Conservation (phyloP, 2,329 filamentous ascomycete genomes). For the Colletotrichum sp. region DNA sequence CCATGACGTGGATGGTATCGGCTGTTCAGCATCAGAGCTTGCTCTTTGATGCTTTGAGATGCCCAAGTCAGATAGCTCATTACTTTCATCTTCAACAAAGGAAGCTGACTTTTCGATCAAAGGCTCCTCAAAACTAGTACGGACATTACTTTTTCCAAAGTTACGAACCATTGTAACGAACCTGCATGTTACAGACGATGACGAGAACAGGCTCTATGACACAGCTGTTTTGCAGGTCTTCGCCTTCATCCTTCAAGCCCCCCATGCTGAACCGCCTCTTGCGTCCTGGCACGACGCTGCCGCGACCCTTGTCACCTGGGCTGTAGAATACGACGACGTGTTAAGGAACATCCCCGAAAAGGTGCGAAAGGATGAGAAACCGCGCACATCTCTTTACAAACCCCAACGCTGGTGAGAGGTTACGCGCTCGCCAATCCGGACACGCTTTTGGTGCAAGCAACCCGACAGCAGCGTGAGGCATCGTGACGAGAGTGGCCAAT, state of each 20-base stretch:
- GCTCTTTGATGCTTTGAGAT: fast-evolving
- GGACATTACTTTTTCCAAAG: too few relatives aligned
- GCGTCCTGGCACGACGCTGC: conserved; percentile 35
- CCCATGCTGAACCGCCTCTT: conserved; percentile 30
- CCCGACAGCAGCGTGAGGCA: neutral
- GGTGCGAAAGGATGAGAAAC: conserved; percentile 21
- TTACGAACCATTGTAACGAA: neutral
- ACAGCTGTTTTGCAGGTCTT: conserved; percentile 44
- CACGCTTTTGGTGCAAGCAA: conserved; percentile 26
- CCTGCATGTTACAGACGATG: conserved; percentile 33
- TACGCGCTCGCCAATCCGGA: conserved; percentile 32
- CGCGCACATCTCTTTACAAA: conserved; percentile 27
- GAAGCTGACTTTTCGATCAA: too few relatives aligned
- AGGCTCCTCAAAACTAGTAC: too few relatives aligned
- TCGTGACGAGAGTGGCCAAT: too few relatives aligned
- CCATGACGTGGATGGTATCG: too few relatives aligned
- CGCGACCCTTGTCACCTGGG: conserved; percentile 23
- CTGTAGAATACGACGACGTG: conserved; percentile 33
- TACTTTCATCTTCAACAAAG: fast-evolving
- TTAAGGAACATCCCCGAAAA: conserved; percentile 28
- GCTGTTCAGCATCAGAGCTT: too few relatives aligned
- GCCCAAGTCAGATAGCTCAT: too few relatives aligned
- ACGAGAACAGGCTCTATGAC: conserved; percentile 36
- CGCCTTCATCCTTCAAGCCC: conserved; percentile 39
- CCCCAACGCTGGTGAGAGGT: conserved; percentile 31